Evolutionary conservation across 192 early-diverging fungal species (phyloP), one percentile per base, ranked within the genome.

Genomic region (Pecoramyces ruminantium): DNA sequence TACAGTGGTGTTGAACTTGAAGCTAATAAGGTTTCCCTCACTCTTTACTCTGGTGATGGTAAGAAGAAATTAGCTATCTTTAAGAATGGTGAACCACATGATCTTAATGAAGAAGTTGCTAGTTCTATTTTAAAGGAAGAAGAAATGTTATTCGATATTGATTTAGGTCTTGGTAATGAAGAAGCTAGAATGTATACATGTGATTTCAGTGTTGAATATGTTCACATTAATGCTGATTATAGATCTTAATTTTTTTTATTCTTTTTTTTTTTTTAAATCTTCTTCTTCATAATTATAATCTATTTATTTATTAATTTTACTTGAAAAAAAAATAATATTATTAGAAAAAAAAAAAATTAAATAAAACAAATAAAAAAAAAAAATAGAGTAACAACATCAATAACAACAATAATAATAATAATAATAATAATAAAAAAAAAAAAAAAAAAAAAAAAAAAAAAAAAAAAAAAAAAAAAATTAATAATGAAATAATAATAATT

Each of bases 171-270:
- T 79, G 96, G 96, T 16, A 79, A 83, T 8, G 93, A 92, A 81
- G 87, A 87, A 78, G 94, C 94, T 11, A 89, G 88, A 15, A 94
- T 97, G 89, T 99, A 94, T 90, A 99, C 97, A 6, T 97, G 96
- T 82, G 97, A 98, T 87, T 88, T 97, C 30, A 95, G 92, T 79
- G 93, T 96, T 82, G 96, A 95, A 80, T 98, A 98, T 84, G 90
- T 98, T 34, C 92, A 88, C 28, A 98, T 78, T 51, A 51, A 51
- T 21, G 42, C 42, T 51, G 42, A 51, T 51, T 51, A 51, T 17
- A 51, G 42, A 51, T 51, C 42, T 51, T 51, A 51, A 21, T 2
- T 17, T 34, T 34, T 6, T 34, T n/a, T n/a, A n/a, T n/a, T n/a
- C n/a, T n/a, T n/a, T n/a, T n/a, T n/a, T n/a, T n/a, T n/a, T n/a